Evolutionary conservation across 176 grass and related monocot species (phyloP), one percentile per base, ranked within the genome.

Genomic region (Phyllostachys edulis): DNA sequence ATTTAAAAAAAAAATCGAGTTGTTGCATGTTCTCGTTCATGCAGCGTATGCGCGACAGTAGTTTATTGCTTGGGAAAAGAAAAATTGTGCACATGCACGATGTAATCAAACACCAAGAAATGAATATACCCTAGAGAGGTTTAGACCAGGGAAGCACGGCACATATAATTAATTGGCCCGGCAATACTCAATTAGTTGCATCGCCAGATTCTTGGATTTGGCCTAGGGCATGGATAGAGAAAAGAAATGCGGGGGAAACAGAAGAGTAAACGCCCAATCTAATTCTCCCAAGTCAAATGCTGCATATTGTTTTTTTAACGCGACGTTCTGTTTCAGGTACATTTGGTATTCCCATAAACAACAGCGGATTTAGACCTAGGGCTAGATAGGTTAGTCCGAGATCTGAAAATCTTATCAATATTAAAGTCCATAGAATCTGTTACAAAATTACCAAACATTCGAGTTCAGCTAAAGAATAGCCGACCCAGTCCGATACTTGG

Each of bases 1-100:
- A n/a, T n/a, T n/a, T n/a, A n/a, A n/a, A n/a, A n/a, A n/a, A n/a
- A n/a, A n/a, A n/a, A n/a, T n/a, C n/a, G 69, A 59, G 46, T 26
- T 32, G 63, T 44, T 69, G 83, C 23, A 69, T 32, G 49, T 85
- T 47, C 51, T 23, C 11, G 20, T 77, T 73, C 73, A 60, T 60
- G 73, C 50, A 47, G 56, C 63, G 63, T 85, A 56, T 27, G 2
- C 29, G 59, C 70, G n/a, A 41, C 29, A 8, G 13, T 24, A 57
- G 34, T 69, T 69, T 69, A 40, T 84, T 41, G 70, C 59, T 56
- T 36, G 20, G 7, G 44, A 13, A 65, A 65, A 42, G 0, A 61
- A 62, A 46, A 74, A n/a, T 52, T 5, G 38, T 77, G 73, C 26
- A 37, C 83, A 68, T 59, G 63, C 63, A 36, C 46, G 49, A 56